These are phyloP conservation scores for Globisporangium solare DNA, from an alignment of 352 stramenopile genomes.

Conservation along the genomic window DNA sequence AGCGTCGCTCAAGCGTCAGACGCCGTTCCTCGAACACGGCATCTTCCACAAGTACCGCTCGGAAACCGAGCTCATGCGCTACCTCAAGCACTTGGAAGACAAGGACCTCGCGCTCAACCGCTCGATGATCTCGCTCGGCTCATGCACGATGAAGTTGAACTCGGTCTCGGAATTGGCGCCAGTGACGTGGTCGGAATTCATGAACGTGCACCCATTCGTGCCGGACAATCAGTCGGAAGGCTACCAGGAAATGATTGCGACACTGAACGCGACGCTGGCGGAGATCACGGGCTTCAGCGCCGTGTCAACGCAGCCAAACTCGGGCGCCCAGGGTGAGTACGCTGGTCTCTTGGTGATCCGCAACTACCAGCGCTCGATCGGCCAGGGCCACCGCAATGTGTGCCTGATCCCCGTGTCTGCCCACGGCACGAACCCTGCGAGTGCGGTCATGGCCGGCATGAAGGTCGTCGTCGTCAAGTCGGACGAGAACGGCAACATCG, in stretches of 20 bases:
- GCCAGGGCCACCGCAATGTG: slow-evolving; percentile 94
- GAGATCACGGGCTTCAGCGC: slow-evolving; percentile 98
- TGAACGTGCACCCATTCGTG: slow-evolving; percentile 97
- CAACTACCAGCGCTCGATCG: slow-evolving; percentile 91
- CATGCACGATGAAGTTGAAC: slow-evolving; percentile 99
- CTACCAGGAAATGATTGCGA: slow-evolving; percentile 97
- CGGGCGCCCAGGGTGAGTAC: slow-evolving; percentile 97
- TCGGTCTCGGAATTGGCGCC: slow-evolving; percentile 96
- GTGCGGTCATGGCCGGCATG: slow-evolving; percentile 97
- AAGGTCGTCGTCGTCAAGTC: slow-evolving; percentile 97
- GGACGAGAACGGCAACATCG: slow-evolving; percentile 95
- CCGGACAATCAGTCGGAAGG: slow-evolving; percentile 92
- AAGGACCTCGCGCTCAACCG: slow-evolving; percentile 99
- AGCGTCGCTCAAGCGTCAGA: slow-evolving; percentile 45
- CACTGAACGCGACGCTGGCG: slow-evolving; percentile 93
- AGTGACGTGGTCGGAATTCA: slow-evolving; percentile 97
- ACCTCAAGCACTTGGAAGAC: slow-evolving; percentile 97
- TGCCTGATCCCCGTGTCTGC: slow-evolving; percentile 98
- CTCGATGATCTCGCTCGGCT: slow-evolving; percentile 99
- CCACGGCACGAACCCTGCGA: slow-evolving; percentile 98
- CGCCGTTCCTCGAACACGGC: slow-evolving; percentile 90
- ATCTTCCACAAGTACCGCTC: slow-evolving; percentile 98
- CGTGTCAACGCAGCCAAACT: slow-evolving; percentile 98
- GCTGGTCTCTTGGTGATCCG: slow-evolving; percentile 96
- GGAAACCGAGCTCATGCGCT: slow-evolving; percentile 94